Evolutionary conservation across 2,329 filamentous ascomycete species (phyloP).

Genomic region (Sphaerostilbella broomeana): DNA sequence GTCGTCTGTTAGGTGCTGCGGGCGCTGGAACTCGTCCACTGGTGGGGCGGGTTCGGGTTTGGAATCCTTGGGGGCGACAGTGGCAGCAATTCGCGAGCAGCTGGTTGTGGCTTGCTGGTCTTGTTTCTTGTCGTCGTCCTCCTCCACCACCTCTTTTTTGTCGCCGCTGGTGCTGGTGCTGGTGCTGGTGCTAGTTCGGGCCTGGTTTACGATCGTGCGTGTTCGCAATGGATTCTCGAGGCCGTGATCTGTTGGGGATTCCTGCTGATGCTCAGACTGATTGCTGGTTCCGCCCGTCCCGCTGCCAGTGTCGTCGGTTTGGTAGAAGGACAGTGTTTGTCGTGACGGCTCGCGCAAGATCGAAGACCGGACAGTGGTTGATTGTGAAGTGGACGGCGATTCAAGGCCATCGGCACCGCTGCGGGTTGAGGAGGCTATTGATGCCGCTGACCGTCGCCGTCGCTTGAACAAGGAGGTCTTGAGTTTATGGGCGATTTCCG

Average conservation of each 20-base stretch:
- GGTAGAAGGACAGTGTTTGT: conserved; percentile 4
- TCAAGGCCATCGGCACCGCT: not conserved
- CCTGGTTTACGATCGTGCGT: too few species aligned
- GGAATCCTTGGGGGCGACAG: too few species aligned
- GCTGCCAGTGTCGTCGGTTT: conserved; percentile 7
- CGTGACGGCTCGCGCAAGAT: conserved; percentile 8
- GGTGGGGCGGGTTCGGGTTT: too few species aligned
- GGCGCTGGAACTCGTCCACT: too few species aligned
- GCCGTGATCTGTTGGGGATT: conserved; percentile 1
- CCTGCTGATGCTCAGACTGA: not conserved
- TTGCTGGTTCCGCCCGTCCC: conserved; percentile 15
- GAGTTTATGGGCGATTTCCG: conserved; percentile 10
- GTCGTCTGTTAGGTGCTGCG: too few species aligned
- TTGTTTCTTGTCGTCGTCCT: too few species aligned
- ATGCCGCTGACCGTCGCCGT: conserved; percentile 7
- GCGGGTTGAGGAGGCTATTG: not conserved
- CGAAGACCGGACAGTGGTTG: conserved; percentile 1
- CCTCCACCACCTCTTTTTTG: too few species aligned
- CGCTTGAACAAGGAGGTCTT: conserved; percentile 11
- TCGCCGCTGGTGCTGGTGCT: conserved; percentile 1
- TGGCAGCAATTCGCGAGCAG: too few species aligned
- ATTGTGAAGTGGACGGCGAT: conserved; percentile 1
- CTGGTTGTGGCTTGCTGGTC: too few species aligned
- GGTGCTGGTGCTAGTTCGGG: too few species aligned
- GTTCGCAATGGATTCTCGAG: too few species aligned